These are phyloP conservation scores for Paecilomyces niveus DNA, from an alignment of 2,329 filamentous ascomycete species.

Conservation along the genomic window DNA sequence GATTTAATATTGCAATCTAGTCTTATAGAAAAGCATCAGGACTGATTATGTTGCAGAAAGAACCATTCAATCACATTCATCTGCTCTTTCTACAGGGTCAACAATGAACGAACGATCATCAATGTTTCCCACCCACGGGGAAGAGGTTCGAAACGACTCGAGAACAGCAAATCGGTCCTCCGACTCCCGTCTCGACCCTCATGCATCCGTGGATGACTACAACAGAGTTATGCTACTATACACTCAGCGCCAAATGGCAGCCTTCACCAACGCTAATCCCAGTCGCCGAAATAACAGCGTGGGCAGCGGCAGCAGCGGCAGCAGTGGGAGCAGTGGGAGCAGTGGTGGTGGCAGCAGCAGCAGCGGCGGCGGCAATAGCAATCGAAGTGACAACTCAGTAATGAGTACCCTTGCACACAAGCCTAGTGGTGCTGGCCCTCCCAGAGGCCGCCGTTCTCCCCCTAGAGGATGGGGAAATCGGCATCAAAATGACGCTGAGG, in stretches of 20 bases:
- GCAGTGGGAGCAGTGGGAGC: slow-evolving; percentile 24
- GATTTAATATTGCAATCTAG: neutral
- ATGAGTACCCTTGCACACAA: slow-evolving; percentile 14
- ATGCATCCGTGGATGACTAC: slow-evolving; percentile 28
- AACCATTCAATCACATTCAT: neutral
- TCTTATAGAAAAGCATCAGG: neutral
- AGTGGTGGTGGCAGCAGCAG: slow-evolving; percentile 13
- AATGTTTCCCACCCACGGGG: neutral
- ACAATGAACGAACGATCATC: neutral
- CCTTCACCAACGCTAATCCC: slow-evolving; percentile 21
- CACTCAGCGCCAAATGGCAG: slow-evolving; percentile 29
- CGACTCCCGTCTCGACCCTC: slow-evolving; percentile 1
- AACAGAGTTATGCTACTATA: slow-evolving; percentile 32
- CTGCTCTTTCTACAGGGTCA: neutral
- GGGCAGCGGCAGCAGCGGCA: slow-evolving; percentile 21
- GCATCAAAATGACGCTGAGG: neutral
- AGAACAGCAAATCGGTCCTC: neutral
- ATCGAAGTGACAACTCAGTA: slow-evolving; percentile 15
- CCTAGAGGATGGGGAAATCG: neutral
- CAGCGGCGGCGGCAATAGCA: slow-evolving; percentile 9
- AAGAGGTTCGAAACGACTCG: neutral
- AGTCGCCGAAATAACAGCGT: slow-evolving; percentile 8
- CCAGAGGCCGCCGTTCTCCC: slow-evolving; percentile 1
- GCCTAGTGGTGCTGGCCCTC: slow-evolving; percentile 13
- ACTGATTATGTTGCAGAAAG: neutral